Conservation (phyloP, 257 asterid species). For the Phtheirospermum japonicum region DNA sequence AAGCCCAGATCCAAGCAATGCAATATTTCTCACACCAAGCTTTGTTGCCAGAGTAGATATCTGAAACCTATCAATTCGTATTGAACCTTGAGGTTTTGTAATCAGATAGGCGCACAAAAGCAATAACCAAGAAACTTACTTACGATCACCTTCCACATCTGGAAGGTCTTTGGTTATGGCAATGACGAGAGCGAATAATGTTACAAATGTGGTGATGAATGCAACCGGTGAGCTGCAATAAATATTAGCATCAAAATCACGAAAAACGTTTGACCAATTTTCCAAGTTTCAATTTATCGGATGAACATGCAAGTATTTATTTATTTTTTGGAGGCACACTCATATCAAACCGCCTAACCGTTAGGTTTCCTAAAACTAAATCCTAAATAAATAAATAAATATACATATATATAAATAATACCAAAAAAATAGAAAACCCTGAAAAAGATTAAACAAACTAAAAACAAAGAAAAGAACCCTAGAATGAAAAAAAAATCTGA, state of each 20-base stretch:
- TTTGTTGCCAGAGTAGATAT: constrained; percentile 92
- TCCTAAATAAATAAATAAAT: too few relatives aligned
- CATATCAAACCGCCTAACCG: too few relatives aligned
- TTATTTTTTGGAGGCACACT: too few relatives aligned
- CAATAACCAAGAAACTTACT: constrained; percentile 58
- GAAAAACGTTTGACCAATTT: background rate
- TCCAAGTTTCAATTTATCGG: too few relatives aligned
- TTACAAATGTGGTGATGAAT: constrained; percentile 92
- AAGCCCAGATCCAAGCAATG: constrained; percentile 85
- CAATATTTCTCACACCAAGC: constrained; percentile 93
- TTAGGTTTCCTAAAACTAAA: too few relatives aligned
- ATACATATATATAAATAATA: too few relatives aligned
- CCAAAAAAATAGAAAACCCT: constrained; percentile 14
- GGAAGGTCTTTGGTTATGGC: constrained; percentile 99
- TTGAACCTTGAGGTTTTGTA: background rate
- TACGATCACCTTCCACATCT: constrained; percentile 98
- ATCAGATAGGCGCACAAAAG: constrained; percentile 3
- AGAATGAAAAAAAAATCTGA: too few relatives aligned
- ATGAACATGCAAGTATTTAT: too few relatives aligned
- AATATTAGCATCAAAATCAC: constrained; percentile 15
- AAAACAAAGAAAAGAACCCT: too few relatives aligned
- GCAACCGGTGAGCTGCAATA: constrained; percentile 92
- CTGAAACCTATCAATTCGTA: constrained; percentile 63
- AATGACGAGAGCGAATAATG: constrained; percentile 89
- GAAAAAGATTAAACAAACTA: too few relatives aligned